phyloP scores from a whole-genome alignment of 805 yeast species.

The Candida vaughaniae region DNA sequence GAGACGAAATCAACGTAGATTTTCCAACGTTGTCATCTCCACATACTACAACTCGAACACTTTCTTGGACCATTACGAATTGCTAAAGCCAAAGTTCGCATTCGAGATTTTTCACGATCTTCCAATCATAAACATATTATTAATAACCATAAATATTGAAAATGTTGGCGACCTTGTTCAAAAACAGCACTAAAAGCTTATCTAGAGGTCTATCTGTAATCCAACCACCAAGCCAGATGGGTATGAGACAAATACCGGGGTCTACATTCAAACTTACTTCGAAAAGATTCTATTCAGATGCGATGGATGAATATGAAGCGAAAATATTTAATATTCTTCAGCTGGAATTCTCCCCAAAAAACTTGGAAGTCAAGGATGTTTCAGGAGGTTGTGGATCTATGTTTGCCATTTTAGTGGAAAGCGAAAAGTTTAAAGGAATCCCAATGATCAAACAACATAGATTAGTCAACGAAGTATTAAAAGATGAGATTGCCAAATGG shows the following conservation, averaged over 20 bases:
- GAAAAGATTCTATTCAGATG: too few species aligned
- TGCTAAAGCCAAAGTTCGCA: constrained; percentile 1
- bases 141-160: constrained; percentile 5
- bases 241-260: too few species aligned
- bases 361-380: constrained; percentile 71
- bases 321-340: constrained; percentile 58
- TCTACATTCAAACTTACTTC: too few species aligned
- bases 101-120: constrained; percentile 1
- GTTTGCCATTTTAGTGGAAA: constrained; percentile 83
- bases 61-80: constrained; percentile 16
- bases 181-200: too few species aligned
- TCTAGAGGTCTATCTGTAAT: too few species aligned
- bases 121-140: constrained; percentile 4
- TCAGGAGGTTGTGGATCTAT: constrained; percentile 97
- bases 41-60: constrained; percentile 81
- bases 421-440: constrained; percentile 72
- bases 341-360: constrained; percentile 57
- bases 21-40: constrained; percentile 95
- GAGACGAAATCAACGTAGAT: constrained; percentile 71
- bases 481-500: constrained; percentile 88
- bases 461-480: constrained; percentile 74
- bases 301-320: constrained; percentile 60
- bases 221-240: too few species aligned
- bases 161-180: too few species aligned
- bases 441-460: constrained; percentile 91